Conservation (phyloP, 1,284 basidiomycete species). For the Apiotrichum sp. region DNA sequence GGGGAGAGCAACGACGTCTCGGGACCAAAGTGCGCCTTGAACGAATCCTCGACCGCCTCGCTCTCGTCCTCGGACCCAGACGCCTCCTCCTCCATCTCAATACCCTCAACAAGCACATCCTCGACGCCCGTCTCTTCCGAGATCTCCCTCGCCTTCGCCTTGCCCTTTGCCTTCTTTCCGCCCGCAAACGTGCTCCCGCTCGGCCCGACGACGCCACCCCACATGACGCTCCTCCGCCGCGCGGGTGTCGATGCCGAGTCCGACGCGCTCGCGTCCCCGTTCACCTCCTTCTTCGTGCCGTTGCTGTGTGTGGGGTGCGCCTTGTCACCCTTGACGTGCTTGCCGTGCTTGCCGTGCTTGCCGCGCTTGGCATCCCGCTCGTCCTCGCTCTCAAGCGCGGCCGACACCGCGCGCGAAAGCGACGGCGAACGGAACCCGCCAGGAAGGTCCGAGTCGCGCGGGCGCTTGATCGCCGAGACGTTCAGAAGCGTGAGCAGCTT, state of each 20-base stretch:
- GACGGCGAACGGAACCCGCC: constrained; percentile 44
- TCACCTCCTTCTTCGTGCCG: no score
- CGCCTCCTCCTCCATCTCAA: constrained; percentile 11
- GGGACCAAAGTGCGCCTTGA: constrained; percentile 44
- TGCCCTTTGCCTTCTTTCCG: constrained; percentile 6
- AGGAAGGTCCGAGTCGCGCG: constrained; percentile 46
- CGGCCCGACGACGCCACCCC: constrained; percentile 44
- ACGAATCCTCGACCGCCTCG: constrained; percentile 34
- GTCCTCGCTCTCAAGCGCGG: not conserved
- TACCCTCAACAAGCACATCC: constrained; percentile 8
- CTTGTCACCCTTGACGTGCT: no score
- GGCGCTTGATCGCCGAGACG: constrained; percentile 67
- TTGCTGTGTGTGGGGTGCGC: no score
- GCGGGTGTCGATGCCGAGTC: no score
- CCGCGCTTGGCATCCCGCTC: constrained; percentile 1
- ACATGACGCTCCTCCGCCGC: constrained; percentile 32
- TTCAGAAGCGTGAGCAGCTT: constrained; percentile 89
- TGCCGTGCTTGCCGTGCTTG: no score
- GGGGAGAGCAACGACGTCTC: constrained; percentile 29
- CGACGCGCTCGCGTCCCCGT: no score
- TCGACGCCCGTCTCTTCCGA: no score
- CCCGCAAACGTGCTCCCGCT: constrained; percentile 37
- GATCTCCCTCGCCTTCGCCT: no score
- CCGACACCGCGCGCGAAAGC: not conserved
- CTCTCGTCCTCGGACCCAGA: constrained; percentile 21